Conservation (phyloP, 768 basidiomycete genomes). For the Leccinum variicolor region DNA sequence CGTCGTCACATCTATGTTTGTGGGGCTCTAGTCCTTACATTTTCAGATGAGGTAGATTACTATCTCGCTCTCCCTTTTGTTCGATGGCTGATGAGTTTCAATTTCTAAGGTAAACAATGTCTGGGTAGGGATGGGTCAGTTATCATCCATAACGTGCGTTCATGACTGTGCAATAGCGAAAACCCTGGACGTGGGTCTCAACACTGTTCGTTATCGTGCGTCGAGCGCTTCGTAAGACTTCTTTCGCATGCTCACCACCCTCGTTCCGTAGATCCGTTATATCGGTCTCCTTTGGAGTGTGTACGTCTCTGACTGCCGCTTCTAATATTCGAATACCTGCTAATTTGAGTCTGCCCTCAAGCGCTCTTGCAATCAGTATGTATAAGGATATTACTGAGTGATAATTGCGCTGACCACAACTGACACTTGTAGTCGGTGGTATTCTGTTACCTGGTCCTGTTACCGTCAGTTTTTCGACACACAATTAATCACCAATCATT, state of each 20-base stretch:
- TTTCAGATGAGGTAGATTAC: slow-evolving; percentile 12
- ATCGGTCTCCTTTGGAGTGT: not conserved
- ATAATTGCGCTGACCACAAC: not conserved
- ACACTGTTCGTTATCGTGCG: not conserved
- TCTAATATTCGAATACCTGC: not conserved
- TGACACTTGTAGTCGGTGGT: not conserved
- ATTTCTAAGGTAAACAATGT: slow-evolving; percentile 3
- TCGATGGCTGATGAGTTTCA: not conserved
- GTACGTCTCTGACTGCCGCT: not conserved
- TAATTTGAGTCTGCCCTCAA: not conserved
- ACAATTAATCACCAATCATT: not conserved
- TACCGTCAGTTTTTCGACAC: not conserved
- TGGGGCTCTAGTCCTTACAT: slow-evolving; percentile 8
- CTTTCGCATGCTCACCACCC: not conserved
- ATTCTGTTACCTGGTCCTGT: not conserved
- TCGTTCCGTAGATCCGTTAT: not conserved
- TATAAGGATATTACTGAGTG: not conserved
- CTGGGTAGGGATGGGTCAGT: not conserved
- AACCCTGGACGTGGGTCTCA: not conserved
- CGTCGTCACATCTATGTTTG: not conserved
- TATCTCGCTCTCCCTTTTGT: no score
- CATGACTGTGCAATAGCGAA: not conserved
- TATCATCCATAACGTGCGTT: not conserved
- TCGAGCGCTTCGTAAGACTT: not conserved
- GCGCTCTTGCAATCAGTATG: not conserved